These are phyloP conservation scores for Warburgia ugandensis DNA, from an alignment of 164 flowering plant species.

Conservation along the genomic window DNA sequence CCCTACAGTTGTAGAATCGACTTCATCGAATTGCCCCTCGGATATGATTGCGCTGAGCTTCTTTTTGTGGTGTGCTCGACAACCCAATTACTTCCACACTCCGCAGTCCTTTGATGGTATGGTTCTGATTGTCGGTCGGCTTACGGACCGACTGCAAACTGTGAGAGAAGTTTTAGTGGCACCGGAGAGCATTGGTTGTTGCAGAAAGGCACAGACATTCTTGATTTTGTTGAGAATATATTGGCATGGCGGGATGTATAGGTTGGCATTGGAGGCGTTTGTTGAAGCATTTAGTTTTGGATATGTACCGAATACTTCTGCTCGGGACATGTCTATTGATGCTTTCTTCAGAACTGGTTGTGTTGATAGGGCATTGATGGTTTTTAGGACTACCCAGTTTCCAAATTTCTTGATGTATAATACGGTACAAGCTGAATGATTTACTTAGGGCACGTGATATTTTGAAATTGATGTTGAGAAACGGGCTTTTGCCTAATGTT, in stretches of 20 bases:
- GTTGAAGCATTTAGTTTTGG: constrained; percentile 44
- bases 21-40: constrained; percentile 37
- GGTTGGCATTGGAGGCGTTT: constrained; percentile 36
- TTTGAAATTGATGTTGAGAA: constrained; percentile 30
- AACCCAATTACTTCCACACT: constrained; percentile 42
- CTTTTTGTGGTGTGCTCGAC: constrained; percentile 60
- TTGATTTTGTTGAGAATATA: constrained; percentile 49
- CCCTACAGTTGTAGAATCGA: constrained; percentile 28
- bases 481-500: constrained; percentile 33
- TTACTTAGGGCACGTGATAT: constrained; percentile 17
- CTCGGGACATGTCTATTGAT: constrained; percentile 46
- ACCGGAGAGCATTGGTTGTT: constrained; percentile 38
- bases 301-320: constrained; percentile 44
- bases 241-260: constrained; percentile 51
- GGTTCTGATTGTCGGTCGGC: constrained; percentile 31
- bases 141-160: constrained; percentile 18
- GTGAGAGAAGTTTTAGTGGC: constrained; percentile 34
- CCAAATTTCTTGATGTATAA: constrained; percentile 55
- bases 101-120: constrained; percentile 25
- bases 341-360: constrained; percentile 36
- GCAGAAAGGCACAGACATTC: constrained; percentile 37
- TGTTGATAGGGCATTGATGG: constrained; percentile 28
- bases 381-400: constrained; percentile 22
- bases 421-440: constrained; percentile 43
- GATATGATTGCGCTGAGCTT: constrained; percentile 48